Percentiles rank a stretch among this genome's conserved stretches.
These are phyloP conservation scores for Plasmopara viticola DNA, from an alignment of 352 stramenopile genomes.

Conservation along the genomic window DNA sequence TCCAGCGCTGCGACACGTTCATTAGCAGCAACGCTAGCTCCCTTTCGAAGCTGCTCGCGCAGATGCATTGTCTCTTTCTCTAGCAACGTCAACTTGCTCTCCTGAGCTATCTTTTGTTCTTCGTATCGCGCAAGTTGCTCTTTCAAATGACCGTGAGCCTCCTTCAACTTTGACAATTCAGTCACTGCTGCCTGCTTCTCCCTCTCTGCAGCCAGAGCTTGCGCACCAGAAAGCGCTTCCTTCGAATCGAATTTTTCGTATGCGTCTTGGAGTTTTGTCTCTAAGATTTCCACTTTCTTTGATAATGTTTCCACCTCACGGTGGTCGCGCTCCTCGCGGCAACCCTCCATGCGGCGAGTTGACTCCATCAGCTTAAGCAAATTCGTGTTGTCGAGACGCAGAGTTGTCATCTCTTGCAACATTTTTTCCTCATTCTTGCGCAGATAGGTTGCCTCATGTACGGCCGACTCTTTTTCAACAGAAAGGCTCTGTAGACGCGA, in stretches of 20 bases:
- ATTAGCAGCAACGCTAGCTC: constrained; percentile 42
- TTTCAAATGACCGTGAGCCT: constrained; percentile 26
- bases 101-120: constrained; percentile 39
- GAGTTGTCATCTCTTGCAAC: constrained; percentile 44
- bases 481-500: constrained; percentile 34
- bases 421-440: constrained; percentile 61
- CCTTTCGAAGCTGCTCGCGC: constrained; percentile 59
- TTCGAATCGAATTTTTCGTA: constrained; percentile 63
- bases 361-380: constrained; percentile 76
- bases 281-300: constrained; percentile 41
- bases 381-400: constrained; percentile 74
- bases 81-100: constrained; percentile 37
- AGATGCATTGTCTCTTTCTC: constrained; percentile 56
- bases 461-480: constrained; percentile 46
- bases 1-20: constrained; percentile 60
- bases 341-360: constrained; percentile 56
- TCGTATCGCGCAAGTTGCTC: constrained; percentile 47
- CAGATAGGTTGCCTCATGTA: constrained; percentile 39
- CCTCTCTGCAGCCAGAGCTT: constrained; percentile 41
- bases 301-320: constrained; percentile 38
- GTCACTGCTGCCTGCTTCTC: constrained; percentile 48
- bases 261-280: constrained; percentile 51
- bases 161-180: constrained; percentile 38
- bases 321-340: constrained; percentile 49
- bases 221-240: constrained; percentile 38